Evolutionary conservation across 768 basidiomycete species (phyloP).

Genomic region (Tylopilus rubrobrunneus): DNA sequence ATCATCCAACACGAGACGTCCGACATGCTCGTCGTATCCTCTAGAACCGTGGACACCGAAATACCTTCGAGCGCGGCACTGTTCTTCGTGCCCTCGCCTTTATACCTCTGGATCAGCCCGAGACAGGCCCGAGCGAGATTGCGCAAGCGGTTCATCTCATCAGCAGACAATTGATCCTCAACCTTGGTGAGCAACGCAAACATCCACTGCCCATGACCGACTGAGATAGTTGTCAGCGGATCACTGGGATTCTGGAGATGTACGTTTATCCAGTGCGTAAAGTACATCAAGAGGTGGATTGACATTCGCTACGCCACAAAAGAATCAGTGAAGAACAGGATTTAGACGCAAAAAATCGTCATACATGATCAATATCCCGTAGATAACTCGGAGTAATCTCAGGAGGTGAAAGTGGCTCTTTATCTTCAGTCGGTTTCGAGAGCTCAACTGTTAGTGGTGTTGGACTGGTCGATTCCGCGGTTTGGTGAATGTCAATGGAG

Average conservation of each 20-base stretch:
- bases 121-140: conserved; percentile 72
- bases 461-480: neutral
- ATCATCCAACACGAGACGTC: conserved; percentile 70
- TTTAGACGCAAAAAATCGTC: conserved; percentile 8
- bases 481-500: neutral
- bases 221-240: conserved; percentile 40
- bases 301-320: conserved; percentile 50
- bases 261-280: conserved; percentile 73
- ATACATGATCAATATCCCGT: conserved; percentile 63
- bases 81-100: conserved; percentile 21
- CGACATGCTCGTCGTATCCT: conserved; percentile 31
- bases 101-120: conserved; percentile 38
- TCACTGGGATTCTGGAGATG: conserved; percentile 46
- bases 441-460: neutral
- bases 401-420: conserved; percentile 33
- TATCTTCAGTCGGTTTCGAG: neutral
- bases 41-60: neutral
- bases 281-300: conserved; percentile 79
- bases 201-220: conserved; percentile 72
- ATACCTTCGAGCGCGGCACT: conserved; percentile 2
- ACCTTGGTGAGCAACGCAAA: conserved; percentile 68
- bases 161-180: conserved; percentile 65
- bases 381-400: conserved; percentile 60
- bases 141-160: conserved; percentile 75
- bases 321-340: conserved; percentile 6